Base-by-base conservation (phyloP, 805 yeast species). In the Kluyveromyces dobzhanskii region DNA sequence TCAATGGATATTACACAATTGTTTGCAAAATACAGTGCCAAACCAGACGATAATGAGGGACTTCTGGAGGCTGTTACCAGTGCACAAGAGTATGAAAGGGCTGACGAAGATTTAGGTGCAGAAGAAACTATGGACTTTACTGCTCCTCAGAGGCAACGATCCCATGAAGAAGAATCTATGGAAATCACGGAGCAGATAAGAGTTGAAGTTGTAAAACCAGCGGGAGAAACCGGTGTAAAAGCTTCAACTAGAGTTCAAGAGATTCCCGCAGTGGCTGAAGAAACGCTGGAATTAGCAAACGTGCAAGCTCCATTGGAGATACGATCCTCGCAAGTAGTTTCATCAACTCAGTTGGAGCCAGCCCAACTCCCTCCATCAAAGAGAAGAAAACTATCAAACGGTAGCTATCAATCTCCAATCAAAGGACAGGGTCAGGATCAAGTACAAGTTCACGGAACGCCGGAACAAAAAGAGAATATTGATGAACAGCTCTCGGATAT, bases 1-100 rank as follows among this genome's bases (percentile, higher is more conserved):
- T 48, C 49, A 4, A 51, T 49, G 52, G 50, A 46, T n/a, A 49
- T 49, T 12, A 49, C 56, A 2, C 50, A 51, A 37, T 30, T 47
- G 16, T 46, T 50, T 19, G 35, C 42, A 12, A 50, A 45, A 24
- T 47, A 50, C 31, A 43, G 45, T 23, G 40, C 35, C 2, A 35
- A 28, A 27, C 42, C 44, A 12, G 41, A 18, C n/a, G 17, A 17
- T 21, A 32, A 18, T 32, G 12, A 4, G 26, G 14, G 4, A 17
- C 16, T n/a, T 5, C 11, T 6, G 8, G 21, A 30, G 7, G 16
- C 12, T n/a, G 6, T n/a, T 12, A 13, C 13, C 6, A 7, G 7
- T n/a, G 30, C 30, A n/a, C n/a, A 27, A n/a, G 24, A 21, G 9
- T 6, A 21, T 6, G 24, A 21, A 21, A 9, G 9, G 24, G 30